Base-by-base conservation (phyloP, 352 stramenopile genomes). In the Plasmopara halstedii region DNA sequence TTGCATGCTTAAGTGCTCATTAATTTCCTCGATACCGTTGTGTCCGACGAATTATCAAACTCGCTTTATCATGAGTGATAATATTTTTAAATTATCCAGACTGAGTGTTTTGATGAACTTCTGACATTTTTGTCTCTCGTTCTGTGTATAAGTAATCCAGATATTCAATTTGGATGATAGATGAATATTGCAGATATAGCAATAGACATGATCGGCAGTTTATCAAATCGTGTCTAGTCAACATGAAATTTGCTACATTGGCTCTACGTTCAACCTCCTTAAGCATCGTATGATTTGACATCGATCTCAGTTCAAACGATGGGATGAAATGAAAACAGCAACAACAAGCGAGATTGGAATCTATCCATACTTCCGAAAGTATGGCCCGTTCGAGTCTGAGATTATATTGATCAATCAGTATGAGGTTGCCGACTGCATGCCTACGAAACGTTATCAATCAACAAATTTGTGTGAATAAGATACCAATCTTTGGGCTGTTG, bases 361-460 rank as follows among this genome's bases (percentile, higher is more conserved):
- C 33, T 38, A 38, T 38, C 33, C 33, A 38, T 38, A 38, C 10
- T 38, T 38, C 9, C 33, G 4, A 20, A 22, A 38, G n/a, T 38
- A 22, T 22, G 33, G 33, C 21, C 33, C 33, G 11, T 38, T 21
- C n/a, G 33, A 38, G 4, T 20, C 21, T 20, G 10, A 38, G 33
- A 38, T 38, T 38, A 38, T 20, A 8, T 38, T 38, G n/a, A 38
- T 38, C 33, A 38, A 38, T 2, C 33, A 38, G 33, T 38, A 38
- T 38, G 33, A 38, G 2, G 33, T 38, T 19, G 33, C 10, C n/a
- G 33, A 38, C n/a, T 38, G n/a, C 4, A 13, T 8, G 33, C 33
- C 11, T 38, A 38, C 13, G 18, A 11, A 38, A 38, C 15, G 15
- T 19, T 19, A 38, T 21, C 14, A 19, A 38, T 29, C 25, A 29